Conservation (phyloP, 148 eudicot species). For the Talinum fruticosum region DNA sequence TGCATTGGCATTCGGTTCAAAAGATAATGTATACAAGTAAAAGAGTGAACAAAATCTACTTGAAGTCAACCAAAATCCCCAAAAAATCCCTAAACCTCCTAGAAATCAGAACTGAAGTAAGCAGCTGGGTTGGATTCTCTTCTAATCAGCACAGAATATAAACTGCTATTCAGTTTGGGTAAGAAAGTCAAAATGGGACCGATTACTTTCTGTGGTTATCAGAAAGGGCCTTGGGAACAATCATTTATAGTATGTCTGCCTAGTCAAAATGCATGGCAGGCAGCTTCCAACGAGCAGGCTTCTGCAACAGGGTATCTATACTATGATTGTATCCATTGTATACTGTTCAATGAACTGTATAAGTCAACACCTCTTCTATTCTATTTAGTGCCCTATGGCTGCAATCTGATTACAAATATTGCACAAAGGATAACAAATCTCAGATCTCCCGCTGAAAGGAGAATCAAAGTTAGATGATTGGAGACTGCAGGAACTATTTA, state of each 20-base stretch:
- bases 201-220: no score
- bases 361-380: not conserved
- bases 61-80: not conserved
- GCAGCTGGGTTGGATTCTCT: not conserved
- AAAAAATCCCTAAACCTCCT: not conserved
- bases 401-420: no score
- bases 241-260: not conserved
- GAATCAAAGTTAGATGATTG: not conserved
- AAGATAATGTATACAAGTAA: not conserved
- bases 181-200: not conserved
- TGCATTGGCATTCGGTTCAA: not conserved
- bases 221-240: not conserved
- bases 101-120: no score
- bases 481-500: no score
- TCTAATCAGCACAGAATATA: not conserved
- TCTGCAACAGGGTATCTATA: not conserved
- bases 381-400: not conserved
- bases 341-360: not conserved
- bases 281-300: not conserved
- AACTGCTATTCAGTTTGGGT: not conserved
- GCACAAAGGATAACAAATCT: not conserved
- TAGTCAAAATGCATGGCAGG: not conserved
- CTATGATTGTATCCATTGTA: not conserved
- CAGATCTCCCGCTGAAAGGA: not conserved
- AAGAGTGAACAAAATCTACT: not conserved